phyloP scores from a whole-genome alignment of 1,284 basidiomycete genomes.

The Leccinum griseonigrum region DNA sequence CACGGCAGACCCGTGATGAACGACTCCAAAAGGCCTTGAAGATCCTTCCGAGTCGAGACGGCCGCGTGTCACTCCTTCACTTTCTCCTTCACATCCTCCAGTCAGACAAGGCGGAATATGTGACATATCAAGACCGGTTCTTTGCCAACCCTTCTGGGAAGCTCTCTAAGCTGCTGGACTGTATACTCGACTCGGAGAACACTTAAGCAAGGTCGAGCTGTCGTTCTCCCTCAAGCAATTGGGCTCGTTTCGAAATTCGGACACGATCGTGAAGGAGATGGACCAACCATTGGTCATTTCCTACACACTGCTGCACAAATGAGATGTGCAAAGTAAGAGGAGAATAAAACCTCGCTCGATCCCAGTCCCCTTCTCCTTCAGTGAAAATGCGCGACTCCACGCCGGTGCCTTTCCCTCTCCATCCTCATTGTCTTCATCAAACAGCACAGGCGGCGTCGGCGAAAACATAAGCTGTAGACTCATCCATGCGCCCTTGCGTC shows the following conservation, averaged over 20 bases:
- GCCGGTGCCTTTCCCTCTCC: conserved; percentile 21
- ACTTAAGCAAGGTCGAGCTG: neutral
- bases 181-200: neutral
- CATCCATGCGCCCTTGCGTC: conserved; percentile 73
- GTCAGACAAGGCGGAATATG: neutral
- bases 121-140: neutral
- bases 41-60: too few relatives aligned
- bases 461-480: conserved; percentile 72
- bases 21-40: too few relatives aligned
- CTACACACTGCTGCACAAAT: too few relatives aligned
- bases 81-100: neutral
- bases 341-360: too few relatives aligned
- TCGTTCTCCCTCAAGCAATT: neutral
- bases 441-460: conserved; percentile 60
- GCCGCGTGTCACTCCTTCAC: neutral
- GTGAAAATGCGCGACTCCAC: conserved; percentile 15
- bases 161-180: neutral
- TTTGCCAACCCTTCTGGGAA: neutral
- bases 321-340: too few relatives aligned
- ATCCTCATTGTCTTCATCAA: conserved; percentile 41
- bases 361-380: neutral
- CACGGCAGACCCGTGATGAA: neutral
- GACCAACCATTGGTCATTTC: neutral
- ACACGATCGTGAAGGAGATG: neutral
- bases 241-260: neutral